Evolutionary conservation across 2,329 filamentous ascomycete species (phyloP), one percentile per base, ranked within the genome.

Genomic region (Tolypocladium inflatum): DNA sequence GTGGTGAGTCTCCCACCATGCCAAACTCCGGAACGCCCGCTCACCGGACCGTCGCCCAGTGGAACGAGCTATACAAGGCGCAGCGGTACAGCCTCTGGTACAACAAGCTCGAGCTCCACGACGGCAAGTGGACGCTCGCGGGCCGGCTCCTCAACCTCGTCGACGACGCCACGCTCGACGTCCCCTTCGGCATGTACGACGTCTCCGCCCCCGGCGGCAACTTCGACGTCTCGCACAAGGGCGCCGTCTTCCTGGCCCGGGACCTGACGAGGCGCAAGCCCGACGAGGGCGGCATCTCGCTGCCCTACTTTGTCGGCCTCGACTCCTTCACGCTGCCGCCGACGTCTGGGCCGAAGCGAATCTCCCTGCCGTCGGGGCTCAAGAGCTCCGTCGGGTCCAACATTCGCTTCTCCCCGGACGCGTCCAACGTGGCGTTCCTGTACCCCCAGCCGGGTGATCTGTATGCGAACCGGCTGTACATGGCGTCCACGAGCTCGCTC

Each of bases 31-130:
- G 3, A 1, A 50, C 4, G 1, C 2, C 1, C 6, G 15, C 45
- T 30, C n/a, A 33, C 26, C 48, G 15, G 41, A 53, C 11, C 39
- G 50, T 54, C 51, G 51, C 5, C 19, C 55, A 76, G 70, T 71
- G 68, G 69, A 67, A 72, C 57, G 57, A 64, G 1, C 70, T 71
- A 39, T 63, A 63, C 30, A 67, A 66, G 26, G 62, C 66, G 9
- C 64, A 71, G 43, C 68, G 64, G 23, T 68, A 72, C 56, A 62
- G 66, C 5, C 68, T 78, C 33, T 77, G 74, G 70, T 76, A 75
- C 63, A 71, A 68, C 11, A 67, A 63, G 13, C 63, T 77, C 21
- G 62, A 65, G 54, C n/a, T 48, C 33, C 45, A 66, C 7, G 62
- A 67, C 26, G 65, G 62, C 15, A 50, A 58, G 6, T 76, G 72